Base-by-base conservation (phyloP, 139 green algal genomes). In the Chlamydomonas incerta region DNA sequence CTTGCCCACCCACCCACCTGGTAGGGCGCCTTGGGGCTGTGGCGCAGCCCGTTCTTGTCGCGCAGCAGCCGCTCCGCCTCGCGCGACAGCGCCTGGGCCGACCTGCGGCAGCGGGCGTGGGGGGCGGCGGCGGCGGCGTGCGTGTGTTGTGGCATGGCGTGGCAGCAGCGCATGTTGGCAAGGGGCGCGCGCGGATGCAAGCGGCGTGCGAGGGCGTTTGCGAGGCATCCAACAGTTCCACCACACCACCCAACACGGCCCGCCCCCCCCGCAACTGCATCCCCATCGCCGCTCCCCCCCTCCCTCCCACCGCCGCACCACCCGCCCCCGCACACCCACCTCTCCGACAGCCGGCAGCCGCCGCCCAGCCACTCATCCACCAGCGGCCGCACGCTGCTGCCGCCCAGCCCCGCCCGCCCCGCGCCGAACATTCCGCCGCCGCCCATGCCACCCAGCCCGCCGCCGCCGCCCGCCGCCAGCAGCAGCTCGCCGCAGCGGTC, bases 51-150 rank as follows among this genome's bases (percentile, higher is more conserved):
- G 52, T 84, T 87, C 80, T 87, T 90, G 81, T 94, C 89, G 3
- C 89, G 86, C 87, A 95, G 82, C 86, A 95, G 85, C 17, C 93
- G 81, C 69, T 97, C 95, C 70, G 82, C 91, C 75, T 96, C 93
- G 28, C 86, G 87, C 3, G 92, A 81, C 37, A 93, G 79, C 15
- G 87, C 74, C 18, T 68, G 29, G 0, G 82, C 84, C 15, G 87
- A 83, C 74, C 79, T 89, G 47, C 72, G 33, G n/a, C n/a, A n/a
- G n/a, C n/a, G n/a, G n/a, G n/a, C n/a, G n/a, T n/a, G n/a, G n/a
- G n/a, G n/a, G n/a, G n/a, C n/a, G n/a, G n/a, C n/a, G n/a, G n/a
- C n/a, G n/a, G n/a, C n/a, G n/a, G n/a, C n/a, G n/a, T n/a, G n/a
- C n/a, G n/a, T n/a, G n/a, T n/a, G n/a, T n/a, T n/a, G n/a, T n/a